These are phyloP conservation scores for Heterococcus sp. DNA, from an alignment of 108 stramenopile genomes.

Conservation along the genomic window DNA sequence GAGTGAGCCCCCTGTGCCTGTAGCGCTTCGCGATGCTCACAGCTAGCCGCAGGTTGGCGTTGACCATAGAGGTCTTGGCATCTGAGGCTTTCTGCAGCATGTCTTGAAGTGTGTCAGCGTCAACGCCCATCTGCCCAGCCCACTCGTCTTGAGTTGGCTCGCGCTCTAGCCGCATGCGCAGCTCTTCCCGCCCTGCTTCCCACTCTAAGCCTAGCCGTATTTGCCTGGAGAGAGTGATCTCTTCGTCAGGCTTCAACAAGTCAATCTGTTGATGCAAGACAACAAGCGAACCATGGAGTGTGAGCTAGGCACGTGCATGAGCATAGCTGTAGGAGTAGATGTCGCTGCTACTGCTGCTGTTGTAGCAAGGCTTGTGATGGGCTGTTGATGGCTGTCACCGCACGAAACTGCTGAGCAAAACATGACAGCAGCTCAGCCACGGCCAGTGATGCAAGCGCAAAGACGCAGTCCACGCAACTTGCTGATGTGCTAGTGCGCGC, in stretches of 20 bases:
- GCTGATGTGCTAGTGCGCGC: too few species aligned
- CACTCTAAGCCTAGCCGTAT: slow-evolving; percentile 22
- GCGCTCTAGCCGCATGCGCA: slow-evolving; percentile 1
- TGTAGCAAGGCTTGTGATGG: too few species aligned
- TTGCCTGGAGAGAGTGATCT: slow-evolving; percentile 27
- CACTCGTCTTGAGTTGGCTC: slow-evolving; percentile 35
- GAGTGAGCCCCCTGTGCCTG: slow-evolving; percentile 70
- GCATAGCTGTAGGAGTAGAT: too few species aligned
- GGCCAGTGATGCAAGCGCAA: too few species aligned
- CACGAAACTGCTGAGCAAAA: neutral
- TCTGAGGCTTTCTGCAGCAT: slow-evolving; percentile 8
- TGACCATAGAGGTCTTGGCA: slow-evolving; percentile 84
- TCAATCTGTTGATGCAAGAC: neutral
- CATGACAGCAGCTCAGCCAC: neutral
- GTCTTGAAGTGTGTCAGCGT: neutral
- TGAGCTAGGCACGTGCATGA: too few species aligned
- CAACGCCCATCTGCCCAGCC: slow-evolving; percentile 13
- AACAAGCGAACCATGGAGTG: too few species aligned
- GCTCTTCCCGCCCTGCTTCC: slow-evolving; percentile 1
- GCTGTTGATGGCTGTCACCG: too few species aligned
- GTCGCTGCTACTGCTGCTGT: too few species aligned
- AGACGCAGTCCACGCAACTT: too few species aligned
- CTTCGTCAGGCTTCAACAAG: slow-evolving; percentile 52
- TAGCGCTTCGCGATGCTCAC: slow-evolving; percentile 84
- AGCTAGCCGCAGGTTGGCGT: slow-evolving; percentile 86